Percentiles rank a stretch among this genome's conserved stretches.
Conservation (phyloP, 306 rosid species). For the Dryas octopetala region DNA sequence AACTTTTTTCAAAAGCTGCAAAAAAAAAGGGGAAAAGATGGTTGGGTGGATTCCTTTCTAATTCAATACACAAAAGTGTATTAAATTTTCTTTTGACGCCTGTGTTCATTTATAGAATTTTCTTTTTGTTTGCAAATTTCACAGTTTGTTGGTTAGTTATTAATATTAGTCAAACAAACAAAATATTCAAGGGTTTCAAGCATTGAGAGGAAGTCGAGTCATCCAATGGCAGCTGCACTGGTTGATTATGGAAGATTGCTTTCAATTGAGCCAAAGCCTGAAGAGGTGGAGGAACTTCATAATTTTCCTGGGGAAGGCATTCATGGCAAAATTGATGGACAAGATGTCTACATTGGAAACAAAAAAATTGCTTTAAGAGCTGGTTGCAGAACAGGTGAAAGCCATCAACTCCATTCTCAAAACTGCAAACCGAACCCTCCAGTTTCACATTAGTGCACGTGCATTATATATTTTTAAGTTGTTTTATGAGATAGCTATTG, state of each 20-base stretch:
- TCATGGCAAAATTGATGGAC: slow-evolving; percentile 64
- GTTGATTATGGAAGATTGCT: slow-evolving; percentile 78
- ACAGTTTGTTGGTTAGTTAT: slow-evolving; percentile 9
- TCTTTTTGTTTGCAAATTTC: too few relatives aligned
- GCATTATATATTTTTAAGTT: too few relatives aligned
- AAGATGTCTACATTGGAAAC: slow-evolving; percentile 72
- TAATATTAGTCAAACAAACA: not conserved
- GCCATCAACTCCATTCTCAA: not conserved
- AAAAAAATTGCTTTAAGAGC: slow-evolving; percentile 65
- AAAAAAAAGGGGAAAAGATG: too few relatives aligned
- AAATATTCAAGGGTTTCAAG: slow-evolving; percentile 73
- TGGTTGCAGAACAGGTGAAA: slow-evolving; percentile 58
- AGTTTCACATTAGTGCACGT: too few relatives aligned
- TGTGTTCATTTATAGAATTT: too few relatives aligned
- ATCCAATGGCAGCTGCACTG: slow-evolving; percentile 88
- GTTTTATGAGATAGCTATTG: too few relatives aligned
- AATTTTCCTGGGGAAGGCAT: slow-evolving; percentile 94
- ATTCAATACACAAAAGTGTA: too few relatives aligned
- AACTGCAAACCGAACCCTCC: too few relatives aligned
- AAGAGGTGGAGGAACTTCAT: slow-evolving; percentile 63
- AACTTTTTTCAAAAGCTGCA: too few relatives aligned
- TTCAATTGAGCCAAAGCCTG: slow-evolving; percentile 68
- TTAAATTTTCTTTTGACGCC: too few relatives aligned
- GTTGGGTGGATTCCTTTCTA: too few relatives aligned
- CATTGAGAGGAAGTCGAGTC: slow-evolving; percentile 94